Percentiles rank a stretch among this genome's conserved stretches.
These are phyloP conservation scores for Logfia minima DNA, from an alignment of 129 eudicot genomes.

Conservation along the genomic window DNA sequence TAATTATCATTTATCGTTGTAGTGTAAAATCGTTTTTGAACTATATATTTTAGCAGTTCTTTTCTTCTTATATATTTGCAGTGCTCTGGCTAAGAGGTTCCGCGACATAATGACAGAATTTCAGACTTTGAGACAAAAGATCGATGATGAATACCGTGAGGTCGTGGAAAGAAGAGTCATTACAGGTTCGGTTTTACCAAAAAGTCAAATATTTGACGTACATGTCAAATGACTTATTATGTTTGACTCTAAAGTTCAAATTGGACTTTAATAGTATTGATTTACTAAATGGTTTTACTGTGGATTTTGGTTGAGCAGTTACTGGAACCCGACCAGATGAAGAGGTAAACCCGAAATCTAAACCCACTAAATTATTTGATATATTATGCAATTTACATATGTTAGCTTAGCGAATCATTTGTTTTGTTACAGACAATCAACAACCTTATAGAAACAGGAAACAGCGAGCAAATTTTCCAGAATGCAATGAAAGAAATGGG, in stretches of 20 bases:
- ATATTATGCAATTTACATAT: not conserved
- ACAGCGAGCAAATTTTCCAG: conserved; percentile 91
- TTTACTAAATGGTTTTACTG: not conserved
- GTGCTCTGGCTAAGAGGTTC: conserved; percentile 83
- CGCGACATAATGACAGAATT: conserved; percentile 86
- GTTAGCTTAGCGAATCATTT: not conserved
- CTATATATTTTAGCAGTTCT: not conserved
- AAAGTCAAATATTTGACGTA: conserved; percentile 20
- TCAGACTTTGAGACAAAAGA: conserved; percentile 81
- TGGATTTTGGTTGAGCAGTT: conserved; percentile 42
- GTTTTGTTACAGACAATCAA: conserved; percentile 66
- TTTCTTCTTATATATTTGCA: conserved; percentile 27
- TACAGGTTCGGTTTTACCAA: conserved; percentile 56
- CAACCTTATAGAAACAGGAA: conserved; percentile 90
- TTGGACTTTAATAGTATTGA: not conserved
- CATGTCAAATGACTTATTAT: not conserved
- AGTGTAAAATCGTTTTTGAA: not conserved
- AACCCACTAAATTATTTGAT: not conserved
- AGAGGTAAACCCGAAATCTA: conserved; percentile 54
- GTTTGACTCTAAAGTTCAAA: not conserved
- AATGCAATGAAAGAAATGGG: conserved; percentile 90
- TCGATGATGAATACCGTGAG: conserved; percentile 95
- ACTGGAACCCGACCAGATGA: conserved; percentile 87
- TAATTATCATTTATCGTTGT: not conserved
- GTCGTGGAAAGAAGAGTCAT: conserved; percentile 94